These are phyloP conservation scores for Solanum medicagineum DNA, from an alignment of 257 asterid genomes.

Conservation along the genomic window DNA sequence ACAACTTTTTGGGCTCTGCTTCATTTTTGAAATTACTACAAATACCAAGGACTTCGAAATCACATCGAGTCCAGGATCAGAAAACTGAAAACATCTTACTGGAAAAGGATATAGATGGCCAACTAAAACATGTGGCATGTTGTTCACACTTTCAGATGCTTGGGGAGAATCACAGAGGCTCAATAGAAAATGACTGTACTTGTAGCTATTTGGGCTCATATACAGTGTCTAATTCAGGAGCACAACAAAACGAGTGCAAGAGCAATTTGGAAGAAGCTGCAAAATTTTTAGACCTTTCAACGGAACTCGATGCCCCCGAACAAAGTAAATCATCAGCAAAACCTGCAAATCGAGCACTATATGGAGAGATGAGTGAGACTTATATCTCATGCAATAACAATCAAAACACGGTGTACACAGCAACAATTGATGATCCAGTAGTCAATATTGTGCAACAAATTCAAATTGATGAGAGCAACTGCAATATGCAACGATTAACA, in stretches of 20 bases:
- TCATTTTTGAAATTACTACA: conserved; percentile 45
- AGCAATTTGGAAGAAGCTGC: not conserved
- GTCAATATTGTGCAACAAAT: conserved; percentile 14
- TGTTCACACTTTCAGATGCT: conserved; percentile 9
- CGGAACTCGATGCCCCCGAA: conserved; percentile 28
- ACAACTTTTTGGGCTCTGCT: conserved; percentile 15
- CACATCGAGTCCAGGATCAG: not conserved
- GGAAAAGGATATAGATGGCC: not conserved
- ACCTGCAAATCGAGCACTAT: conserved; percentile 39
- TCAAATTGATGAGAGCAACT: conserved; percentile 16
- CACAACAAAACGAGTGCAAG: not conserved
- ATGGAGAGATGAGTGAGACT: conserved; percentile 26
- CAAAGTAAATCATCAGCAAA: conserved; percentile 56
- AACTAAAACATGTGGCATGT: not conserved
- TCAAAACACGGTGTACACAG: conserved; percentile 13
- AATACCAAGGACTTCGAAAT: conserved; percentile 16
- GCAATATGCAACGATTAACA: conserved; percentile 22
- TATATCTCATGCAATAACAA: conserved; percentile 16
- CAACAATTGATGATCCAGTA: conserved; percentile 11
- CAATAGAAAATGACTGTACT: not conserved
- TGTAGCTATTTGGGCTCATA: not conserved
- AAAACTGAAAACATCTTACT: not conserved
- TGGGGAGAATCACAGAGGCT: conserved; percentile 16
- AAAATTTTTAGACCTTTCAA: not conserved
- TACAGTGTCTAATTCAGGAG: not conserved